Evolutionary conservation across 768 basidiomycete species (phyloP).

Genomic region (Psilocybe cyanescens): DNA sequence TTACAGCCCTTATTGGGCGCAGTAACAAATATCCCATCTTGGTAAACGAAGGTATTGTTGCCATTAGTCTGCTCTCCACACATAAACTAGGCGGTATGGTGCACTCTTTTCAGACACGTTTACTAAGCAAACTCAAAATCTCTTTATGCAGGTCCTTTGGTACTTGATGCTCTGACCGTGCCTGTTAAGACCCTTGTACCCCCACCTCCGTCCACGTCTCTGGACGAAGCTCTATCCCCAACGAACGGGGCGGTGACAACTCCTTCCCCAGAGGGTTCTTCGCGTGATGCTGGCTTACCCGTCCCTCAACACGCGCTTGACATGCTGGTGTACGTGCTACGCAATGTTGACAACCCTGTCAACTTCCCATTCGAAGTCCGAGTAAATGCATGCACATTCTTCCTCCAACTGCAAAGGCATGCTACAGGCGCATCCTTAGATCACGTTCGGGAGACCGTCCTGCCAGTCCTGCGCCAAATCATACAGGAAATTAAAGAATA

Average conservation of each 20-base stretch:
- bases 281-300: conserved; percentile 40
- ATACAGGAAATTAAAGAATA: conserved; percentile 52
- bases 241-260: conserved; percentile 49
- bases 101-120: neutral
- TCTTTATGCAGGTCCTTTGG: conserved; percentile 53
- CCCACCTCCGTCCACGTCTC: conserved; percentile 23
- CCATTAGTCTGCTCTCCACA: conserved; percentile 76
- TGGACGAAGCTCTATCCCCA: conserved; percentile 39
- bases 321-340: conserved; percentile 66
- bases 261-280: conserved; percentile 49
- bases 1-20: conserved; percentile 74
- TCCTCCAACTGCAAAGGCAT: conserved; percentile 65
- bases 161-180: conserved; percentile 60
- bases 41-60: conserved; percentile 88
- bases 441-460: conserved; percentile 52
- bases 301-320: conserved; percentile 65
- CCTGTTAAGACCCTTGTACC: conserved; percentile 32
- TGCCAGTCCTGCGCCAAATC: conserved; percentile 56
- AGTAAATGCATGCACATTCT: conserved; percentile 73
- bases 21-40: conserved; percentile 84
- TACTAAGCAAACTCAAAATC: neutral
- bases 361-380: conserved; percentile 78
- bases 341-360: conserved; percentile 55
- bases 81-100: conserved; percentile 64
- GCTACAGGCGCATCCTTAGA: conserved; percentile 49